phyloP scores from a whole-genome alignment of 2,329 filamentous ascomycete genomes.

The Xylaria sp. region DNA sequence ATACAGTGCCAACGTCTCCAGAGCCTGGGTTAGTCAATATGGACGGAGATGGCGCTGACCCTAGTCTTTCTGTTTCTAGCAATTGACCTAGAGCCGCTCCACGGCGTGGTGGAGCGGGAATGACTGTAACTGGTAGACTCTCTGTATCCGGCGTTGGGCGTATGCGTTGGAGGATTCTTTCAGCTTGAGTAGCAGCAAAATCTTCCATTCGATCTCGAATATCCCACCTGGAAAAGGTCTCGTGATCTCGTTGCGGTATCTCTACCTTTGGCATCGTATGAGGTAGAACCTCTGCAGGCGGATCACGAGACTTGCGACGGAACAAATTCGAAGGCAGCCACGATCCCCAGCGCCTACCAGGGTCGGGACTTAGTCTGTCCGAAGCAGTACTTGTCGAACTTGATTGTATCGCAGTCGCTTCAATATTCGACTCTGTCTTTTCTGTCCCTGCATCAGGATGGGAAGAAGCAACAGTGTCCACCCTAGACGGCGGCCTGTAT shows the following conservation, averaged over 20 bases:
- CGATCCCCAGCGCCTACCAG: constrained; percentile 38
- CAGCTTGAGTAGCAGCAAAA: constrained; percentile 70
- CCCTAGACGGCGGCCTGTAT: constrained; percentile 51
- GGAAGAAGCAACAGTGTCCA: constrained; percentile 50
- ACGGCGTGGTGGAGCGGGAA: constrained; percentile 69
- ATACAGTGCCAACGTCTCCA: constrained; percentile 30
- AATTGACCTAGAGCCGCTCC: constrained; percentile 67
- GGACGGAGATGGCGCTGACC: constrained; percentile 27
- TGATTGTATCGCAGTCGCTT: constrained; percentile 28
- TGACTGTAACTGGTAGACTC: constrained; percentile 67
- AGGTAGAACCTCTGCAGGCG: constrained; percentile 50
- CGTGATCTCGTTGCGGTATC: constrained; percentile 43
- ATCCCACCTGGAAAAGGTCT: constrained; percentile 61
- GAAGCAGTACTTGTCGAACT: constrained; percentile 15
- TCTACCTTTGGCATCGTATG: constrained; percentile 47
- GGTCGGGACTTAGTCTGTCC: constrained; percentile 27
- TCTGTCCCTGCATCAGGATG: constrained; percentile 36
- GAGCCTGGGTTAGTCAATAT: constrained; percentile 10
- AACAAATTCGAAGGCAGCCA: constrained; percentile 42
- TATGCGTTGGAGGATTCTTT: constrained; percentile 67
- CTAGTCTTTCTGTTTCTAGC: constrained; percentile 63
- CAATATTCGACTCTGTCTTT: constrained; percentile 32
- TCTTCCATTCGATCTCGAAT: constrained; percentile 67
- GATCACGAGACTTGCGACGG: constrained; percentile 40
- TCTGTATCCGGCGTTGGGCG: constrained; percentile 65